These are phyloP conservation scores for Botryotinia globosa DNA, from an alignment of 2,329 filamentous ascomycete species.

Conservation along the genomic window DNA sequence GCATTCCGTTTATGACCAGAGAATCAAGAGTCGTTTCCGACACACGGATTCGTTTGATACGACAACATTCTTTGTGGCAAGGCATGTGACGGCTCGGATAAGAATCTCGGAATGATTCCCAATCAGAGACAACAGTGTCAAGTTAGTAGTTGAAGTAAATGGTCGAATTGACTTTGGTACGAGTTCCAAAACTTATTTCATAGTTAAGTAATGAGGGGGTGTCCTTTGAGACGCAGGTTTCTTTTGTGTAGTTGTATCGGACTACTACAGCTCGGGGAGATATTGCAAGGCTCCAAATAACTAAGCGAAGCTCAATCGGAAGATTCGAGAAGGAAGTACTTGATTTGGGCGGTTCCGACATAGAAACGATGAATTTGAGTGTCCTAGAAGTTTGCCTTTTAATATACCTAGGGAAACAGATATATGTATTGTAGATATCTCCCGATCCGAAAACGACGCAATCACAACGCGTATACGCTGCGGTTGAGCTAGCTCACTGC, in stretches of 20 bases:
- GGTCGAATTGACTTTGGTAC: neutral
- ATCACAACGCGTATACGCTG: neutral
- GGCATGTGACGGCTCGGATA: neutral
- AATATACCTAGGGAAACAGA: neutral
- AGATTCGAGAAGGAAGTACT: neutral
- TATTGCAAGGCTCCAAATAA: neutral
- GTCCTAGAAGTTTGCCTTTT: neutral
- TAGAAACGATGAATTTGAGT: neutral
- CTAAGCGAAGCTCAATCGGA: neutral
- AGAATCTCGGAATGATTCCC: neutral
- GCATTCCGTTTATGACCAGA: too few relatives aligned
- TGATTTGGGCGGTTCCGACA: neutral
- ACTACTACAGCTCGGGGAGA: neutral
- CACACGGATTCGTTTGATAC: neutral
- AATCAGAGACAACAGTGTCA: neutral
- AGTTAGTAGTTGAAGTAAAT: conserved; percentile 7
- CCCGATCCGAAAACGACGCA: neutral
- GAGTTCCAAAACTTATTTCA: neutral
- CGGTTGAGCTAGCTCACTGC: neutral
- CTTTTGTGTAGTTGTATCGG: neutral
- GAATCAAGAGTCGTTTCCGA: neutral
- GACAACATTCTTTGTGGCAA: neutral
- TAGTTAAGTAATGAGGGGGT: neutral
- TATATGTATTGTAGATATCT: neutral
- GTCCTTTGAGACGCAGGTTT: neutral